phyloP scores from a whole-genome alignment of 2,329 filamentous ascomycete species.

The Lojkania enalia region DNA sequence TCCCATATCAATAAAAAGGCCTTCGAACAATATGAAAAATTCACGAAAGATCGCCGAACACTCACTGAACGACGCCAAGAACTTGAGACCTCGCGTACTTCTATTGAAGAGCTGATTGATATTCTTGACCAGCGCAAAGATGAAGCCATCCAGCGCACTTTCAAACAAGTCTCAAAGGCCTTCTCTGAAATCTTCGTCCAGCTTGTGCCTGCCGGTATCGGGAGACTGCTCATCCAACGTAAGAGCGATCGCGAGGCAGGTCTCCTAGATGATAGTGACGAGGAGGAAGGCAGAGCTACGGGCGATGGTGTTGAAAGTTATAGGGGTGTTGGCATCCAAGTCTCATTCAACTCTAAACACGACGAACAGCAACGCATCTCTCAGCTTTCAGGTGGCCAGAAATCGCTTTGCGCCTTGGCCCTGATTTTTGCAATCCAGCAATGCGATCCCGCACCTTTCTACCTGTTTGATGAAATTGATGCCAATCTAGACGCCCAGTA shows the following conservation, averaged over 20 bases:
- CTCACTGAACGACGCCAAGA: constrained; percentile 83
- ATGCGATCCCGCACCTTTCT: constrained; percentile 96
- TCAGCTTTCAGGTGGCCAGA: constrained; percentile 95
- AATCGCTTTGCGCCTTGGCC: constrained; percentile 95
- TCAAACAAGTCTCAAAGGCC: constrained; percentile 94
- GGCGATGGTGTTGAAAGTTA: constrained; percentile 87
- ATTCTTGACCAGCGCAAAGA: constrained; percentile 95
- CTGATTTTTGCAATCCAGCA: constrained; percentile 99
- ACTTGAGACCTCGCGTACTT: constrained; percentile 80
- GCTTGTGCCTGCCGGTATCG: constrained; percentile 90
- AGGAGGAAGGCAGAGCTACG: constrained; percentile 32
- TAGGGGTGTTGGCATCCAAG: constrained; percentile 91
- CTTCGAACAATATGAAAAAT: constrained; percentile 98
- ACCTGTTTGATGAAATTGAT: constrained; percentile 98
- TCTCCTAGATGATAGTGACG: constrained; percentile 58
- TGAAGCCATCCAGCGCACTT: constrained; percentile 96
- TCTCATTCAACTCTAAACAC: constrained; percentile 98
- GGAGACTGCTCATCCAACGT: constrained; percentile 88
- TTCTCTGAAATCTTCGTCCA: constrained; percentile 93
- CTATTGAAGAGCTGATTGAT: constrained; percentile 89
- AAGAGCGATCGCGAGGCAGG: constrained; percentile 77
- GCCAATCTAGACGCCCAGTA: constrained; percentile 98
- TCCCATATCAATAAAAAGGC: constrained; percentile 99
- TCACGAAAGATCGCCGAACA: constrained; percentile 87
- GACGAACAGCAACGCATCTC: constrained; percentile 98